Conservation (phyloP, 768 basidiomycete genomes). For the Antrodiella citrinella region DNA sequence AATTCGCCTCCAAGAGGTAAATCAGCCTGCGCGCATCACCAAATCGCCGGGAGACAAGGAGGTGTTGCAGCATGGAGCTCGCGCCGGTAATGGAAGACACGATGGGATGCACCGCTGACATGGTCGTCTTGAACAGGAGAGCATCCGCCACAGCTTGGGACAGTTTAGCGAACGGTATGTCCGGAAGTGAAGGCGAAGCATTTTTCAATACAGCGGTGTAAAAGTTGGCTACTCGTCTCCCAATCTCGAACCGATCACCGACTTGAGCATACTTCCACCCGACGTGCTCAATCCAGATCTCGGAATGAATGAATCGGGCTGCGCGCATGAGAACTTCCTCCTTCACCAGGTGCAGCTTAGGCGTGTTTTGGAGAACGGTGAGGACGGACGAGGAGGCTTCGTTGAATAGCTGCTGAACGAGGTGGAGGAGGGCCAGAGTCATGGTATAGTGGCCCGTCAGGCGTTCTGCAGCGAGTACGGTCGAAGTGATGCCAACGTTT, state of each 20-base stretch:
- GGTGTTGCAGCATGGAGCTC: constrained; percentile 44
- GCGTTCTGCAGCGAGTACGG: constrained; percentile 63
- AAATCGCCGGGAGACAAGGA: constrained; percentile 56
- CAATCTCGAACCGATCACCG: constrained; percentile 80
- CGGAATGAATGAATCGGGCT: constrained; percentile 68
- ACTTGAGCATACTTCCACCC: constrained; percentile 83
- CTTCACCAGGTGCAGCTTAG: constrained; percentile 63
- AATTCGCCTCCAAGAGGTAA: constrained; percentile 58
- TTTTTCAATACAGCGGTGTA: constrained; percentile 62
- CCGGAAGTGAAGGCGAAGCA: constrained; percentile 43
- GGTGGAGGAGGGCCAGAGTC: constrained; percentile 70
- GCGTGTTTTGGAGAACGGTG: constrained; percentile 42
- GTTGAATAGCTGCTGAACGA: constrained; percentile 67
- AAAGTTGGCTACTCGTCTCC: constrained; percentile 53
- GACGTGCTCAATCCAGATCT: constrained; percentile 82
- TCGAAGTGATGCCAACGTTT: constrained; percentile 47
- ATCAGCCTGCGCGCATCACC: constrained; percentile 65
- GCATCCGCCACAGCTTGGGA: constrained; percentile 61
- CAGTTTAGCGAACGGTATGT: constrained; percentile 51
- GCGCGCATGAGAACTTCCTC: constrained; percentile 80
- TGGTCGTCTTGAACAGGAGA: constrained; percentile 66
- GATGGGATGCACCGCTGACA: constrained; percentile 75
- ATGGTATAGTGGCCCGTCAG: constrained; percentile 71
- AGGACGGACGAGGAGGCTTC: constrained; percentile 56
- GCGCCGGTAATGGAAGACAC: constrained; percentile 62